These are phyloP conservation scores for Terana coerulea DNA, from an alignment of 768 basidiomycete genomes.

Conservation along the genomic window DNA sequence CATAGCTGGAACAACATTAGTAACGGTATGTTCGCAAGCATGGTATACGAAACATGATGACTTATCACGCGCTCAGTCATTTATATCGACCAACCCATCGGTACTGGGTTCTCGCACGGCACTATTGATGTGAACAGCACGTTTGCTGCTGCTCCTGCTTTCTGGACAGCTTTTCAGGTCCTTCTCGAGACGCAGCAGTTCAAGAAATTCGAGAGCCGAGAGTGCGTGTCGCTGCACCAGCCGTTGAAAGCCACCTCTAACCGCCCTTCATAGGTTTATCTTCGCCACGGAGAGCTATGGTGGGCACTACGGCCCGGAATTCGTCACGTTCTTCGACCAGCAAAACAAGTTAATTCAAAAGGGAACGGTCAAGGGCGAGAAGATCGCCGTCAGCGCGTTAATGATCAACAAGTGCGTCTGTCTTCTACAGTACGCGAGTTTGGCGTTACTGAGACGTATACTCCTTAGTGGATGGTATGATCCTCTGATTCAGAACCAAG, in stretches of 20 bases:
- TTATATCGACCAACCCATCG: slow-evolving; percentile 69
- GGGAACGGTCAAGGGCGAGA: slow-evolving; percentile 44
- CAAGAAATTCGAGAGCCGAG: slow-evolving; percentile 45
- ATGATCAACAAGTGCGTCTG: slow-evolving; percentile 41
- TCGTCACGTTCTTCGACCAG: slow-evolving; percentile 60
- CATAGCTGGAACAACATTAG: slow-evolving; percentile 64
- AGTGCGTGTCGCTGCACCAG: slow-evolving; percentile 33
- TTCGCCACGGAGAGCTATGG: slow-evolving; percentile 67
- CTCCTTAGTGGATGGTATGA: slow-evolving; percentile 58
- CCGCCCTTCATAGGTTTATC: slow-evolving; percentile 43
- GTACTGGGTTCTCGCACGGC: slow-evolving; percentile 62
- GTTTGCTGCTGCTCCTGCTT: slow-evolving; percentile 47
- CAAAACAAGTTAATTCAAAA: slow-evolving; percentile 51
- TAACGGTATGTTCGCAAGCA: slow-evolving; percentile 44
- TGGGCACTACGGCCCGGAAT: slow-evolving; percentile 63
- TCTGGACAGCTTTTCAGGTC: slow-evolving; percentile 64
- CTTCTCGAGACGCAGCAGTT: slow-evolving; percentile 56
- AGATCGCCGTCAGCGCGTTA: slow-evolving; percentile 51
- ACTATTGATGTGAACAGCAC: slow-evolving; percentile 55
- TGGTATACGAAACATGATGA: background rate
- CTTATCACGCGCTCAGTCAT: slow-evolving; percentile 43
- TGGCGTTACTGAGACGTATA: background rate
- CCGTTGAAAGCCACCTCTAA: background rate
- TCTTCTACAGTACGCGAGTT: too few relatives aligned
- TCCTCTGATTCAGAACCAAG: slow-evolving; percentile 57